These are phyloP conservation scores for Fraxinus dipetala DNA, from an alignment of 305 asterid genomes.

Conservation along the genomic window DNA sequence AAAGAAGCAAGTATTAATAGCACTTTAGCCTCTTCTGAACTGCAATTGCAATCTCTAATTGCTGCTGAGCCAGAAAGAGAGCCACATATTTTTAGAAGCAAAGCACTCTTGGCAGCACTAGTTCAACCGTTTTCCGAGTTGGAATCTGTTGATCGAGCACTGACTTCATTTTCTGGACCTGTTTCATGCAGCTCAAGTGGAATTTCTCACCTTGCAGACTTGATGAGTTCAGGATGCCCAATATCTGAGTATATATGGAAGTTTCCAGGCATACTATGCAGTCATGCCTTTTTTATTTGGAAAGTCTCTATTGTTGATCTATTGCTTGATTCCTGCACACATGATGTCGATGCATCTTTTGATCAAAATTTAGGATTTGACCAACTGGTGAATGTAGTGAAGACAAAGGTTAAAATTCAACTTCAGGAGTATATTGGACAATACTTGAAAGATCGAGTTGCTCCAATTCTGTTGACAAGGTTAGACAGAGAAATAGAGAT, in stretches of 20 bases:
- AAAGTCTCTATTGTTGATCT: slow-evolving; percentile 78
- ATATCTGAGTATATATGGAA: slow-evolving; percentile 76
- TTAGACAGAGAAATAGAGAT: slow-evolving; percentile 66
- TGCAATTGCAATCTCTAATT: slow-evolving; percentile 60
- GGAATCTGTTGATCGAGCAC: slow-evolving; percentile 70
- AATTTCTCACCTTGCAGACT: slow-evolving; percentile 56
- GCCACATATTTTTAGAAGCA: slow-evolving; percentile 59
- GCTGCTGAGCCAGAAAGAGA: slow-evolving; percentile 55
- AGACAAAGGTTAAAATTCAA: slow-evolving; percentile 56
- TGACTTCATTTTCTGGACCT: slow-evolving; percentile 49
- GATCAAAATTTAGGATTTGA: slow-evolving; percentile 86
- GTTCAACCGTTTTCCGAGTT: slow-evolving; percentile 83
- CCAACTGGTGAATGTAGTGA: slow-evolving; percentile 77
- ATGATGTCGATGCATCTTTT: slow-evolving; percentile 61
- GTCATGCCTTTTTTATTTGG: slow-evolving; percentile 83
- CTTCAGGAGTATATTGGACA: slow-evolving; percentile 72
- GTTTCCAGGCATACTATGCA: slow-evolving; percentile 56
- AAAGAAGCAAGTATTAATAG: slow-evolving; percentile 63
- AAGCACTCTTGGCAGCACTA: slow-evolving; percentile 59
- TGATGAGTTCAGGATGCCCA: slow-evolving; percentile 70
- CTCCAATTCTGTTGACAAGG: slow-evolving; percentile 54
- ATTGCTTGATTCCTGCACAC: slow-evolving; percentile 83
- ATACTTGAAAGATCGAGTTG: slow-evolving; percentile 80
- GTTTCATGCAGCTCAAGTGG: slow-evolving; percentile 51
- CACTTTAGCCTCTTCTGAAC: slow-evolving; percentile 58